Evolutionary conservation across 768 basidiomycete genomes (phyloP).

Genomic region (Kwoniella botswanensis): DNA sequence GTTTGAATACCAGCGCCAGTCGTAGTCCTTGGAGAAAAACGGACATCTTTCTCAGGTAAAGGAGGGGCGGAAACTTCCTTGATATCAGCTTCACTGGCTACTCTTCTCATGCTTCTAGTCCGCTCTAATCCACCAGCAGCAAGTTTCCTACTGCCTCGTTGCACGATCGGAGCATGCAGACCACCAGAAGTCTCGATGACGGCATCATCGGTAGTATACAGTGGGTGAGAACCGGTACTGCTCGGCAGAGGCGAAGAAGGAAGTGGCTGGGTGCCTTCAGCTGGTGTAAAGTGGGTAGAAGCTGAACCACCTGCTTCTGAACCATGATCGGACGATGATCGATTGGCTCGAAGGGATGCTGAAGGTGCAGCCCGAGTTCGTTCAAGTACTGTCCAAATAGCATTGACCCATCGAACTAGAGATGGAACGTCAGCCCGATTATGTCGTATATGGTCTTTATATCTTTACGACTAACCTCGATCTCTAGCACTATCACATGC

Average conservation of each 20-base stretch:
- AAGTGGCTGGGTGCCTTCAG: conserved; percentile 13
- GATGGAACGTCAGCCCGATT: neutral
- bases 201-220: conserved; percentile 44
- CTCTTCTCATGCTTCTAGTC: conserved; percentile 40
- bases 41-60: conserved; percentile 17
- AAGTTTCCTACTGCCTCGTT: conserved; percentile 44
- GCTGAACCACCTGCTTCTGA: conserved; percentile 39
- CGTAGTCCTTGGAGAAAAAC: neutral
- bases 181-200: conserved; percentile 50
- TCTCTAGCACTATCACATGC: conserved; percentile 87
- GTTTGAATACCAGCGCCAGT: conserved; percentile 12
- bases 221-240: conserved; percentile 17
- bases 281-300: conserved; percentile 39
- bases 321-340: conserved; percentile 28
- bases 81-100: conserved; percentile 52
- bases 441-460: too few relatives aligned
- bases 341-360: conserved; percentile 25
- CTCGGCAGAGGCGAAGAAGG: conserved; percentile 19
- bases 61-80: conserved; percentile 16
- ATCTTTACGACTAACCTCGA: conserved; percentile 58
- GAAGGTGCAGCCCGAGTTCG: conserved; percentile 34
- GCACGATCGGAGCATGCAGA: conserved; percentile 43
- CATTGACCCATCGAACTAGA: conserved; percentile 82
- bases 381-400: conserved; percentile 72
- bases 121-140: conserved; percentile 41